Conservation (phyloP, 768 basidiomycete genomes). For the Saitozyma podzolica region DNA sequence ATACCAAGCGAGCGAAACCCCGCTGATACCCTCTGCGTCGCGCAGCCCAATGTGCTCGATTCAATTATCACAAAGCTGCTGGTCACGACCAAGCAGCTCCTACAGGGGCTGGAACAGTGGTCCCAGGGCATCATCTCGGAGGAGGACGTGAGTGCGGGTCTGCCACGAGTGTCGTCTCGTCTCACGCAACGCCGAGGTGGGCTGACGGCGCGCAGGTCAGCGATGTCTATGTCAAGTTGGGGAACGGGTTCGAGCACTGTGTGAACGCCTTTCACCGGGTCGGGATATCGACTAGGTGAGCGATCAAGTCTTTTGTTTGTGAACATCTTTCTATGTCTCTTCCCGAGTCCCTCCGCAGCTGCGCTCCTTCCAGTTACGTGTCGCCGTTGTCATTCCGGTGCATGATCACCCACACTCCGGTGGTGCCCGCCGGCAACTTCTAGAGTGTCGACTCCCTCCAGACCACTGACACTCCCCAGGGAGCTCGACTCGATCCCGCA, state of each 20-base stretch:
- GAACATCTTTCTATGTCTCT: background rate
- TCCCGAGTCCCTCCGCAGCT: no score
- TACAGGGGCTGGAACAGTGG: slow-evolving; percentile 60
- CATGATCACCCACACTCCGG: no score
- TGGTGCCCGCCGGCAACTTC: no score
- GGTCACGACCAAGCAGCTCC: slow-evolving; percentile 90
- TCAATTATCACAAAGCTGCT: slow-evolving; percentile 87
- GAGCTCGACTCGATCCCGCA: slow-evolving; percentile 85
- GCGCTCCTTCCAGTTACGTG: no score
- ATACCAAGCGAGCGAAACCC: no score
- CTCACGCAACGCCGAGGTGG: background rate
- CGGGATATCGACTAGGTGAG: slow-evolving; percentile 88
- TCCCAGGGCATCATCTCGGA: slow-evolving; percentile 38
- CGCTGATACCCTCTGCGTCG: background rate
- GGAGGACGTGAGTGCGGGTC: slow-evolving; percentile 33
- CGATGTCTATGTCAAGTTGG: slow-evolving; percentile 93
- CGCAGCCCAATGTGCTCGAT: slow-evolving; percentile 56
- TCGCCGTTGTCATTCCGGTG: no score
- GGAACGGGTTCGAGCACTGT: slow-evolving; percentile 95
- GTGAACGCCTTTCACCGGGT: slow-evolving; percentile 82
- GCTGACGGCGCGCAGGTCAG: slow-evolving; percentile 63
- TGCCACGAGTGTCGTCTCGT: background rate
- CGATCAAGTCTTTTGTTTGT: slow-evolving; percentile 17
- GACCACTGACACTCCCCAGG: slow-evolving; percentile 54
- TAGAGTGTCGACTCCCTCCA: background rate